phyloP scores from a whole-genome alignment of 179 eudicot species.

The Nepenthes alata region DNA sequence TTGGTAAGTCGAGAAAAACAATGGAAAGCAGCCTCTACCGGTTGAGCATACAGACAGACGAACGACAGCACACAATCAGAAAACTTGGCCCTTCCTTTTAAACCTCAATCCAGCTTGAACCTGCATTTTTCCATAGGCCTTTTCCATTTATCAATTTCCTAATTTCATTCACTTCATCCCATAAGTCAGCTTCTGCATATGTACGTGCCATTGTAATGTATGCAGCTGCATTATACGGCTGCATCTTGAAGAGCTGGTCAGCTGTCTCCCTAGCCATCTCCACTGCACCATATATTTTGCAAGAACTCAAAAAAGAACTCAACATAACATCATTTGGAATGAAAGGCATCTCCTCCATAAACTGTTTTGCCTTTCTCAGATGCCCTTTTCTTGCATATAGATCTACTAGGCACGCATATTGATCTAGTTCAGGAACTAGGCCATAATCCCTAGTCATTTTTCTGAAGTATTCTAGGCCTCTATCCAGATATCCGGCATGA shows the following conservation, averaged over 20 bases:
- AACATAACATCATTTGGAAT: conserved; percentile 27
- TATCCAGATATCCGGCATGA: conserved; percentile 32
- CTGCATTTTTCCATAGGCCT: conserved; percentile 17
- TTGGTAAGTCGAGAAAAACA: too few relatives aligned
- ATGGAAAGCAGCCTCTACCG: too few relatives aligned
- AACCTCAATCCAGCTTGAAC: conserved; percentile 37
- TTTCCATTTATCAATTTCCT: conserved; percentile 25
- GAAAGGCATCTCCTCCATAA: conserved; percentile 32
- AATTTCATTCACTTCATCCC: conserved; percentile 22
- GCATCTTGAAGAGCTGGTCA: conserved; percentile 16
- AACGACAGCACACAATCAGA: too few relatives aligned
- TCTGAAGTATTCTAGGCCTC: conserved; percentile 25
- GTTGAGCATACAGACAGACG: too few relatives aligned
- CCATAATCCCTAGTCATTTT: conserved; percentile 24
- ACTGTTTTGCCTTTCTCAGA: conserved; percentile 18
- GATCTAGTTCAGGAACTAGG: conserved; percentile 30
- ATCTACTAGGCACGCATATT: conserved; percentile 35
- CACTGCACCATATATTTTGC: conserved; percentile 29
- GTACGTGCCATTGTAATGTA: conserved; percentile 22
- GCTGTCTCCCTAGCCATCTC: conserved; percentile 26
- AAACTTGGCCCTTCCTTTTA: too few relatives aligned
- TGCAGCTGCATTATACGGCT: conserved; percentile 27
- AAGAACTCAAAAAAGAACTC: conserved; percentile 35
- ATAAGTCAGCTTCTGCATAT: conserved; percentile 29
- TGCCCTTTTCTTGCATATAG: conserved; percentile 33